phyloP scores from a whole-genome alignment of 257 asterid species.

The Haberlea rhodopensis region DNA sequence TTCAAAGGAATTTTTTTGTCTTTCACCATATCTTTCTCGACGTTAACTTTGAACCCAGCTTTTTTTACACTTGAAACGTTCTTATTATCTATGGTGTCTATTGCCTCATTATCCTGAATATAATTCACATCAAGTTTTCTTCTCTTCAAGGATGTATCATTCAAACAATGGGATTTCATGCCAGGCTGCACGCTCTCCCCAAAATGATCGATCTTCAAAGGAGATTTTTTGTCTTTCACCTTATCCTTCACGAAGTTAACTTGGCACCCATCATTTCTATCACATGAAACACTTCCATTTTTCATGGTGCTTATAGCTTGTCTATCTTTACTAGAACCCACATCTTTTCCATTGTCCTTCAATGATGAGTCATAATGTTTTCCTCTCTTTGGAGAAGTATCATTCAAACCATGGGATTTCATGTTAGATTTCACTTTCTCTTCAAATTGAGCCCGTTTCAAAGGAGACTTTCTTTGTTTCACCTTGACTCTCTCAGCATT shows the following conservation, averaged over 20 bases:
- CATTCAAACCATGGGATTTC: too few species aligned
- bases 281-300: constrained; percentile 18
- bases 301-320: constrained; percentile 23
- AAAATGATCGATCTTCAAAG: too few species aligned
- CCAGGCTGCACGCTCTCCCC: too few species aligned
- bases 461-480: too few species aligned
- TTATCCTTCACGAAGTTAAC: background rate
- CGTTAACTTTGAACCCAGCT: background rate
- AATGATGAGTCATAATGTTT: too few species aligned
- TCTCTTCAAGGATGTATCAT: too few species aligned
- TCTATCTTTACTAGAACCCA: constrained; percentile 17
- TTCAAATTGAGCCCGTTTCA: too few species aligned
- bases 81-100: constrained; percentile 19
- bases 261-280: constrained; percentile 16
- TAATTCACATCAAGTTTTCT: constrained; percentile 5
- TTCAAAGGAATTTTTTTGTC: constrained; percentile 18
- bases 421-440: too few species aligned
- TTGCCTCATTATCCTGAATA: constrained; percentile 19
- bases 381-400: too few species aligned
- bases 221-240: too few species aligned
- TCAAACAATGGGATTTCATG: too few species aligned
- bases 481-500: too few species aligned
- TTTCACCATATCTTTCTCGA: constrained; percentile 10
- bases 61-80: constrained; percentile 23
- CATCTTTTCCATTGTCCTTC: background rate